Evolutionary conservation across 305 asterid genomes (phyloP).

Genomic region (Rubia peregrina): DNA sequence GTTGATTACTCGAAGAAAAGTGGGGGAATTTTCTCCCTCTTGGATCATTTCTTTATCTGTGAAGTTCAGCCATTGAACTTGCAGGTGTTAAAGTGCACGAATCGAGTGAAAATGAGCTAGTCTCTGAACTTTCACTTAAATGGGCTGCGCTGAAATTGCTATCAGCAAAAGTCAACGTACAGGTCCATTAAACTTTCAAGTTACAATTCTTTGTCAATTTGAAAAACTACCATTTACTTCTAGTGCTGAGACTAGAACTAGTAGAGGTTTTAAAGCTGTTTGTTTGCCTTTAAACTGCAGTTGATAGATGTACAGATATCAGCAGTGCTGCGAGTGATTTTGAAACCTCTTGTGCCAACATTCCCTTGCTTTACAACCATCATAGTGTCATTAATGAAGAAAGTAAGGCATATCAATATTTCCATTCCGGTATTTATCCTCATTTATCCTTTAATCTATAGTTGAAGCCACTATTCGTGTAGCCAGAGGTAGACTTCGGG

Average conservation of each 20-base stretch:
- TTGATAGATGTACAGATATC: slow-evolving; percentile 67
- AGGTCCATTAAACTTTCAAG: slow-evolving; percentile 38
- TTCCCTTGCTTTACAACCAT: slow-evolving; percentile 68
- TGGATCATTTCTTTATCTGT: background rate
- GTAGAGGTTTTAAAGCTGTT: background rate
- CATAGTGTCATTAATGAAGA: slow-evolving; percentile 59
- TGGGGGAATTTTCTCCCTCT: background rate
- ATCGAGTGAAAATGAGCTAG: slow-evolving; percentile 57
- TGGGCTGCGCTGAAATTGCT: slow-evolving; percentile 65
- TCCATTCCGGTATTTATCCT: background rate
- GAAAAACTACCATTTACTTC: background rate
- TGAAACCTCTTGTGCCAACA: slow-evolving; percentile 63
- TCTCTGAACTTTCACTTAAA: slow-evolving; percentile 52
- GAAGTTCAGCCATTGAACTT: slow-evolving; percentile 5
- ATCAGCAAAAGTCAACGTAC: slow-evolving; percentile 35
- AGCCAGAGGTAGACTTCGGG: slow-evolving; percentile 85
- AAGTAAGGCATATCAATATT: slow-evolving; percentile 29
- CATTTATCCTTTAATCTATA: background rate
- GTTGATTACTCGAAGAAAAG: background rate
- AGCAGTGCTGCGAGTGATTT: slow-evolving; percentile 42
- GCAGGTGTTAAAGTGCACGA: slow-evolving; percentile 62
- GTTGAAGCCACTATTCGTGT: slow-evolving; percentile 20
- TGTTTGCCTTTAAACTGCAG: slow-evolving; percentile 28
- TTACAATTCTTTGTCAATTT: background rate
- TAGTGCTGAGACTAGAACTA: too few species aligned